Base-by-base conservation (phyloP, 2,329 filamentous ascomycete species). In the Cercospora brassicicola region DNA sequence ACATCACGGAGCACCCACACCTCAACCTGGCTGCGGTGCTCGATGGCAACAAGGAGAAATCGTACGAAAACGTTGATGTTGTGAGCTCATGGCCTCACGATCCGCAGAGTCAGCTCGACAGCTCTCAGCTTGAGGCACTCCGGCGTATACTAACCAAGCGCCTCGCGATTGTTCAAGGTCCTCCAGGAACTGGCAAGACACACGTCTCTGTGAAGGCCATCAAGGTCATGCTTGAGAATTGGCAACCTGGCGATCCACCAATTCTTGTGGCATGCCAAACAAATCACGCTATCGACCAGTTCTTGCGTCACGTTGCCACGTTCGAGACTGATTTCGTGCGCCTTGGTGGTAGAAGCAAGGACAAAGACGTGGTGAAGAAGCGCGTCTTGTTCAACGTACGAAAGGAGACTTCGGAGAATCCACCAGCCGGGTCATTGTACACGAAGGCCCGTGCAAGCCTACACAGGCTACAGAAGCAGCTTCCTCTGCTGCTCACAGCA, bases 241-340 rank as follows among this genome's bases (percentile, higher is more conserved):
- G 87, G 74, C 76, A 78, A 2, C 73, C 76, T 1, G 82, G 79
- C 0, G 87, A 90, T 66, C 85, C 89, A 8, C 91, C 91, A 0
- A 89, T 97, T 31, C 84, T 97, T 20, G 84, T 97, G 3, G 87
- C 93, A 0, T 93, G 92, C 7, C 93, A 97, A 74, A 97, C 93
- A 0, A 97, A 97, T 67, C 93, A 97, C 78, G 93, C 93, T 0
- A 81, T 97, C 0, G 93, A 97, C 73, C 93, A 97, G 76, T 82
- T 97, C 0, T 82, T 97, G 0, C 80, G 82, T 0, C 87, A 90
- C 64, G 83, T 93, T 15, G 82, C 88, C 0, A 76, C 81, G 5
- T 90, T 90, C 72, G 89, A 90, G 72, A 78, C 81, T 0, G 84
- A 87, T 0, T 89, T 93, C 66, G 81, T 90, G 59, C 86, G 90